Percentiles rank a stretch among this genome's conserved stretches.
Conservation (phyloP, 768 basidiomycete species). For the Boletus pseudopeckii region DNA sequence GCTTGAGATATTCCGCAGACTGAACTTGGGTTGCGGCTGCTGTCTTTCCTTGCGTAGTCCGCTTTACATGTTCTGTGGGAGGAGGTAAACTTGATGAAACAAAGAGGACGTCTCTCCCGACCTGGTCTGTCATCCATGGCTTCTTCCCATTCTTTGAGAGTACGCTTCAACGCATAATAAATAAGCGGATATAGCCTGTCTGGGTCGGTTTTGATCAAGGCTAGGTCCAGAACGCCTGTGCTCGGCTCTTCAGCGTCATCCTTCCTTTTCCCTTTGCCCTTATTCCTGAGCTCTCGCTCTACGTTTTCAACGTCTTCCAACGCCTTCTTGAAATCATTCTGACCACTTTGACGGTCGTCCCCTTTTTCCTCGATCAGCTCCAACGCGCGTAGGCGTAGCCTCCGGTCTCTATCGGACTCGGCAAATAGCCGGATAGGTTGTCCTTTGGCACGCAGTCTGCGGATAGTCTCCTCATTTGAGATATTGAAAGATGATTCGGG, state of each 20-base stretch:
- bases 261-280: constrained; percentile 58
- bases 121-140: constrained; percentile 93
- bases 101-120: constrained; percentile 29
- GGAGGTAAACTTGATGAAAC: constrained; percentile 1
- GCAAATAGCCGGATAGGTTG: constrained; percentile 95
- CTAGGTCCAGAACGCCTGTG: constrained; percentile 69
- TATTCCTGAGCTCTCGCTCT: constrained; percentile 61
- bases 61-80: constrained; percentile 72
- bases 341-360: constrained; percentile 73
- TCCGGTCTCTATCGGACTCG: constrained; percentile 91
- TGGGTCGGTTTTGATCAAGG: constrained; percentile 82
- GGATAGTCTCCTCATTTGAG: constrained; percentile 88
- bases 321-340: constrained; percentile 93
- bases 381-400: constrained; percentile 84
- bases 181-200: constrained; percentile 96
- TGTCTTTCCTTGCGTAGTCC: constrained; percentile 85
- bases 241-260: constrained; percentile 48
- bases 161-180: constrained; percentile 91
- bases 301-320: constrained; percentile 84
- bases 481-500: constrained; percentile 67
- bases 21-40: constrained; percentile 96
- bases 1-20: constrained; percentile 95
- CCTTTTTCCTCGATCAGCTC: constrained; percentile 94
- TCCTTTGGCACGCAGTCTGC: constrained; percentile 84
- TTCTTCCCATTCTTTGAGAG: constrained; percentile 94